Base-by-base conservation (phyloP, 1,139 yeast species). In the Taphrina populina region DNA sequence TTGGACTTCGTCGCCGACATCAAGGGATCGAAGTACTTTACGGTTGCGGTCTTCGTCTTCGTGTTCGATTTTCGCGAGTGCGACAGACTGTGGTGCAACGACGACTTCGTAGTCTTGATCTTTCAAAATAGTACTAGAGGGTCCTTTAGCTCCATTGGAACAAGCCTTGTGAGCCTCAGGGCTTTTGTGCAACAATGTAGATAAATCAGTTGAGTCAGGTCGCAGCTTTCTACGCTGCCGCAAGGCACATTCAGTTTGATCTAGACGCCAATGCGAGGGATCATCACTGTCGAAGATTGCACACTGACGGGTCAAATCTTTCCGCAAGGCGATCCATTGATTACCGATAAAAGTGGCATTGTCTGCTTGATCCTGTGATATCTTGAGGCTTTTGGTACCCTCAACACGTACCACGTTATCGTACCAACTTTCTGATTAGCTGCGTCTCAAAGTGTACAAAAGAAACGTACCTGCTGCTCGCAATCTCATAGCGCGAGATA, bases 31-130 rank as follows among this genome's bases (percentile, higher is more conserved):
- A 26, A 86, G 70, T 0, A 87, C 84, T 64, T 83, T 83, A 56
- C 95, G 71, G 66, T 86, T 85, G 62, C 80, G 81, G 65, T 85
- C 94, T 60, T 82, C 87, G 57, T 79, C 82, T 62, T 74, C 76
- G 0, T 70, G 69, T 67, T 77, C 70, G 57, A 67, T 65, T 61
- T 63, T 30, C 63, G 62, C 20, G 59, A 63, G 40, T 20, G 4
- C 8, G 20, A 20, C n/a, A 3, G n/a, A 17, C n/a, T 13, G 5
- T 7, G 56, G 41, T 4, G 29, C 15, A 10, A 27, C 30, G 7
- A 33, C 49, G 13, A 41, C 15, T 29, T 41, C 55, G 26, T 39
- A 30, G 21, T 26, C 46, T 23, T 36, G 41, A 5, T 7, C 41
- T 11, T 24, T 24, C 17, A 30, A 4, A 13, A 19, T 10, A 5